Conservation (phyloP, 2,329 filamentous ascomycete species). For the Aureobasidium sp. region DNA sequence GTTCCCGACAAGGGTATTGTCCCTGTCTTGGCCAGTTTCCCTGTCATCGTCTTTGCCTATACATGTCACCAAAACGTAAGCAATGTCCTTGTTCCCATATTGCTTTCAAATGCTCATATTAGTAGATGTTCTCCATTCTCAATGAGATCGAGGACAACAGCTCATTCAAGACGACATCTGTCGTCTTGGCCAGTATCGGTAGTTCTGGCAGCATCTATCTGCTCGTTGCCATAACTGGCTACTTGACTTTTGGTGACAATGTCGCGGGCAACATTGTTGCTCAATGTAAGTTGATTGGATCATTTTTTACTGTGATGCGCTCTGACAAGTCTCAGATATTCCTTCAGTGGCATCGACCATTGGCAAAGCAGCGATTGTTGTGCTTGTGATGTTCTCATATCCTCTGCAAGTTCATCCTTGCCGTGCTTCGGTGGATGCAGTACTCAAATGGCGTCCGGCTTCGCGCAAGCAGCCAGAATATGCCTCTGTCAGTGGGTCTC, state of each 20-base stretch:
- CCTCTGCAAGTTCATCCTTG: conserved; percentile 94
- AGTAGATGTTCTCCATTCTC: conserved; percentile 93
- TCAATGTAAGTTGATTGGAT: conserved; percentile 58
- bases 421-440: conserved; percentile 86
- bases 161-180: conserved; percentile 65
- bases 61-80: conserved; percentile 95
- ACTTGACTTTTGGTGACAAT: conserved; percentile 86
- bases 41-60: conserved; percentile 97
- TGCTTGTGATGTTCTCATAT: conserved; percentile 93
- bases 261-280: conserved; percentile 88
- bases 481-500: conserved; percentile 14
- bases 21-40: conserved; percentile 73
- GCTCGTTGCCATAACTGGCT: conserved; percentile 87
- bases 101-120: conserved; percentile 14
- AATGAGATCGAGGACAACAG: conserved; percentile 89
- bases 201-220: conserved; percentile 81
- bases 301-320: background rate
- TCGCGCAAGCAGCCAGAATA: conserved; percentile 23
- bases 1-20: conserved; percentile 73
- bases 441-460: conserved; percentile 78
- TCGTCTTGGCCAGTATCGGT: conserved; percentile 78
- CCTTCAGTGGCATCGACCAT: conserved; percentile 79
- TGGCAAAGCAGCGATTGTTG: conserved; percentile 87
- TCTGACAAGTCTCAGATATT: conserved; percentile 42
- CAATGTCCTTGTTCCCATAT: background rate